Evolutionary conservation across 2,329 filamentous ascomycete species (phyloP).

Genomic region (Drechslera avenae): DNA sequence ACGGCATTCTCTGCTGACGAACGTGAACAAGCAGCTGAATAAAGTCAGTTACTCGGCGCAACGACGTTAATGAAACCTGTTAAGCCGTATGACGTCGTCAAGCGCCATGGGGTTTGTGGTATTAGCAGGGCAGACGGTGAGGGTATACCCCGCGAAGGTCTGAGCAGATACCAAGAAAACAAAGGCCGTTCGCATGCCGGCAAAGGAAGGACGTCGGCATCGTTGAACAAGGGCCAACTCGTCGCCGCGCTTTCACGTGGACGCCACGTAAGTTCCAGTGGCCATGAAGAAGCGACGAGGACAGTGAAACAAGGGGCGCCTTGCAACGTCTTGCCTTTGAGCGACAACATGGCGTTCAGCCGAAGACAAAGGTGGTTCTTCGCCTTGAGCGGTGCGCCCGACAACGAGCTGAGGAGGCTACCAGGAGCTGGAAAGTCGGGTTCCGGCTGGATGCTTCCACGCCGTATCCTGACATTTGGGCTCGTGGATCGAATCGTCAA

Average conservation of each 20-base stretch:
- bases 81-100: slow-evolving; percentile 4
- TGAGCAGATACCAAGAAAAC: not conserved
- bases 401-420: not conserved
- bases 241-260: not conserved
- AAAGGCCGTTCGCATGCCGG: slow-evolving; percentile 1
- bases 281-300: not conserved
- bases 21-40: not conserved
- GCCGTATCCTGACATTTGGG: slow-evolving; percentile 2
- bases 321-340: not conserved
- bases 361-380: no score
- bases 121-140: not conserved
- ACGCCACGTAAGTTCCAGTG: not conserved
- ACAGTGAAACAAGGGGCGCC: not conserved
- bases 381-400: not conserved
- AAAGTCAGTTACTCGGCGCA: not conserved
- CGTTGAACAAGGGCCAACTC: not conserved
- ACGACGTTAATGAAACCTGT: no score
- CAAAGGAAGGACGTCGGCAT: not conserved
- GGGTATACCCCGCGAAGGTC: not conserved
- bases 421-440: no score
- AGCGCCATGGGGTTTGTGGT: not conserved
- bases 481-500: slow-evolving; percentile 7
- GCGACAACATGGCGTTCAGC: not conserved
- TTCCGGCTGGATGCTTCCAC: not conserved
- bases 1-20: not conserved